Percentiles rank a stretch among this genome's conserved stretches.
Conservation (phyloP, 768 basidiomycete genomes). For the Amanita pallidorosea region DNA sequence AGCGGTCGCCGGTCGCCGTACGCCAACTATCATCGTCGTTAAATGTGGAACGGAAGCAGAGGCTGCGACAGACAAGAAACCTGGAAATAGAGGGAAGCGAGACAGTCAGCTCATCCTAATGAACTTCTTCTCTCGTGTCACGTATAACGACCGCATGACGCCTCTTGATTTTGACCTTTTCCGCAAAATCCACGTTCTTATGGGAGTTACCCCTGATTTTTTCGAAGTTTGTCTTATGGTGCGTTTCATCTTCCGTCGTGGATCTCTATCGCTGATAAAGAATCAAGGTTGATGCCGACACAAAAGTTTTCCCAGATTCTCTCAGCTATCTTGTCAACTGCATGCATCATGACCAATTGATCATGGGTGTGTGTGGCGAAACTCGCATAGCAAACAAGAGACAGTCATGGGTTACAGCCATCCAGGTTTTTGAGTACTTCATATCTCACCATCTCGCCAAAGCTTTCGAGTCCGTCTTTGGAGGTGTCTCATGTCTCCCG, state of each 20-base stretch:
- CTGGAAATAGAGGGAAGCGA: constrained; percentile 96
- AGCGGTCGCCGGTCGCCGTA: constrained; percentile 82
- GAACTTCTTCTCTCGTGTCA: constrained; percentile 99
- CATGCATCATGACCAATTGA: constrained; percentile 97
- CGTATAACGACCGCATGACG: constrained; percentile 98
- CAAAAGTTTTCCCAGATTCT: constrained; percentile 88
- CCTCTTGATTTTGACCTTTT: constrained; percentile 98
- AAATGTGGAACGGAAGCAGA: constrained; percentile 93
- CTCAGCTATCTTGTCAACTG: constrained; percentile 89
- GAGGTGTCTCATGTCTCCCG: constrained; percentile 97
- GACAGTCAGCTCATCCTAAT: constrained; percentile 98
- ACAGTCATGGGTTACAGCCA: constrained; percentile 95
- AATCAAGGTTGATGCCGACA: constrained; percentile 94
- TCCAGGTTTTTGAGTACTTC: constrained; percentile 98
- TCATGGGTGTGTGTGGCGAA: constrained; percentile 99
- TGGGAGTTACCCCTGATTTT: constrained; percentile 99
- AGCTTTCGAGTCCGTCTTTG: constrained; percentile 97
- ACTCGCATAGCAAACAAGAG: constrained; percentile 98
- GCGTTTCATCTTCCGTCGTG: constrained; percentile 13
- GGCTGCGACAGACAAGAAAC: constrained; percentile 76
- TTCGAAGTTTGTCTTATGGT: constrained; percentile 98
- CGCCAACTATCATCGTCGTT: constrained; percentile 88
- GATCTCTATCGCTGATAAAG: constrained; percentile 1
- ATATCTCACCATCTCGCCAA: constrained; percentile 98
- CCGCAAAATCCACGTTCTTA: constrained; percentile 89